These are phyloP conservation scores for Aspergillus sp. DNA, from an alignment of 2,329 filamentous ascomycete species.

Conservation along the genomic window DNA sequence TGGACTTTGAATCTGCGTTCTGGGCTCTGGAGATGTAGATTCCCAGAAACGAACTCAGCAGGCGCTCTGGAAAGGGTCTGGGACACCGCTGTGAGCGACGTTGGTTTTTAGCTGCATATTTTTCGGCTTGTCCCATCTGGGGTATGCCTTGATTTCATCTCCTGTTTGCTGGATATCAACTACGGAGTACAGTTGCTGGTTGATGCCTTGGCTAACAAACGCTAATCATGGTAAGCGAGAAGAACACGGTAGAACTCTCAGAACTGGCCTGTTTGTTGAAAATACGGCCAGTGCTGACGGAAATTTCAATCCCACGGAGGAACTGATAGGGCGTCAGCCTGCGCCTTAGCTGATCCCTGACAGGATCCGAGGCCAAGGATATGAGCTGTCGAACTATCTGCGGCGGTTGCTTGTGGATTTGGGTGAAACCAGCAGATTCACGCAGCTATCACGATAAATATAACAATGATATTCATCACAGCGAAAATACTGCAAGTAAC, in stretches of 20 bases:
- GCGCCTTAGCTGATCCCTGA: constrained; percentile 1
- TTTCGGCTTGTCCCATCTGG: neutral
- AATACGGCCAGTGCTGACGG: neutral
- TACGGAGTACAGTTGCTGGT: neutral
- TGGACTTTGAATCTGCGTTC: neutral
- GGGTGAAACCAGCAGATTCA: neutral
- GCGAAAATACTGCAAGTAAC: neutral
- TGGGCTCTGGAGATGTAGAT: neutral
- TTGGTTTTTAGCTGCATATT: neutral
- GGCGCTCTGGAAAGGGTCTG: neutral
- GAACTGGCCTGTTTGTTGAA: neutral
- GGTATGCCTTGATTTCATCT: neutral
- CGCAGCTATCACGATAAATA: neutral
- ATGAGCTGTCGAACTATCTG: constrained; percentile 5
- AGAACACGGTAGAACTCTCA: neutral
- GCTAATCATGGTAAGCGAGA: neutral
- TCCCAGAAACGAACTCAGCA: neutral
- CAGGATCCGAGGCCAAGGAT: constrained; percentile 2
- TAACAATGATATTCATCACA: neutral
- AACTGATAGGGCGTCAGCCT: neutral
- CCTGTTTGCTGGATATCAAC: neutral
- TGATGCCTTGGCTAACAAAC: no score
- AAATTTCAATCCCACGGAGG: neutral
- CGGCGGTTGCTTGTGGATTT: neutral
- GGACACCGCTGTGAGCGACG: neutral